phyloP scores from a whole-genome alignment of 2,329 filamentous ascomycete genomes.

The Aspergillus sp. region DNA sequence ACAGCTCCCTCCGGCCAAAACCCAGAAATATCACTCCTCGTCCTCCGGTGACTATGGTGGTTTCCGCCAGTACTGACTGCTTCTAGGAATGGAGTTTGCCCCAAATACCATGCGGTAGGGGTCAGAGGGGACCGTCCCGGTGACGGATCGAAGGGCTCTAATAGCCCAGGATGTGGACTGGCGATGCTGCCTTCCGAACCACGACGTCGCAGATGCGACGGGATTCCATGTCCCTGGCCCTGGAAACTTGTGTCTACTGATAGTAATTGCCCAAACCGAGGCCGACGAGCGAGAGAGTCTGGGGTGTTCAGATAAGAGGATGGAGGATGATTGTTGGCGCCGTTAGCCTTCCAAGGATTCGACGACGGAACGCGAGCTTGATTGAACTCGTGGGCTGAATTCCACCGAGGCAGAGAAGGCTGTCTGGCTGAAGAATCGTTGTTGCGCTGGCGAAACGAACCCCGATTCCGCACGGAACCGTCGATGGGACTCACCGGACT shows the following conservation, averaged over 20 bases:
- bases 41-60: conserved; percentile 34
- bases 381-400: conserved; percentile 11
- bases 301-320: conserved; percentile 9
- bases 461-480: conserved; percentile 25
- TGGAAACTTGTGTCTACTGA: conserved; percentile 55
- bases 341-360: conserved; percentile 4
- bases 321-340: conserved; percentile 1
- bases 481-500: conserved; percentile 32
- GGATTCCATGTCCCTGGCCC: conserved; percentile 58
- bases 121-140: conserved; percentile 59
- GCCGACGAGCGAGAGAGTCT: conserved; percentile 45
- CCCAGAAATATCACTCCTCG: conserved; percentile 58
- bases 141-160: conserved; percentile 35
- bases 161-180: conserved; percentile 46
- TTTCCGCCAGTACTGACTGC: conserved; percentile 30
- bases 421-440: conserved; percentile 14
- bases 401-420: conserved; percentile 15
- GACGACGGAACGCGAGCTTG: not conserved
- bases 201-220: conserved; percentile 53
- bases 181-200: conserved; percentile 70
- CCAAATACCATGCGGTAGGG: conserved; percentile 65
- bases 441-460: conserved; percentile 24
- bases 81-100: conserved; percentile 43
- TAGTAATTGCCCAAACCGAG: conserved; percentile 73
- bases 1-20: conserved; percentile 24